These are phyloP conservation scores for Pythium vanterpoolii DNA, from an alignment of 352 stramenopile species.

Conservation along the genomic window DNA sequence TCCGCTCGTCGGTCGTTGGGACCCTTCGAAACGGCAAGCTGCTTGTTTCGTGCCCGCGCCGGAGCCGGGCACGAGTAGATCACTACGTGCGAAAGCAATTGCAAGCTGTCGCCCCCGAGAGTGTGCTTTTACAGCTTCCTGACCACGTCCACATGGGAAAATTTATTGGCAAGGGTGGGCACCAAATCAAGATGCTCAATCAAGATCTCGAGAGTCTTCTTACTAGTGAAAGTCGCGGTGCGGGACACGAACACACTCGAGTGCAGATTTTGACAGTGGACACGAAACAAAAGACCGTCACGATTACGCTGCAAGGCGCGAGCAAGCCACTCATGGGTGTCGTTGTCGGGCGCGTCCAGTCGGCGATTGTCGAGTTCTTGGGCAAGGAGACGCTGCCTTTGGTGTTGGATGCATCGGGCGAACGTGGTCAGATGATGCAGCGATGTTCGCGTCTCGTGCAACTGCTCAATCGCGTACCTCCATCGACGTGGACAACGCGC, in stretches of 20 bases:
- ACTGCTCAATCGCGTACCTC: slow-evolving; percentile 11
- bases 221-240: neutral
- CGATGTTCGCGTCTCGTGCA: slow-evolving; percentile 15
- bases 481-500: slow-evolving; percentile 11
- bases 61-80: neutral
- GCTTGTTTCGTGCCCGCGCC: slow-evolving; percentile 7
- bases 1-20: neutral
- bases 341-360: slow-evolving; percentile 23
- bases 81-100: neutral
- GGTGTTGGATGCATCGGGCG: slow-evolving; percentile 13
- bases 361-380: slow-evolving; percentile 9
- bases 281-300: neutral
- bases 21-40: neutral
- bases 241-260: neutral
- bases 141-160: slow-evolving; percentile 4
- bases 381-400: slow-evolving; percentile 15
- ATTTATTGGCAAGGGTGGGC: slow-evolving; percentile 3
- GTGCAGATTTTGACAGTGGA: neutral
- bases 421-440: slow-evolving; percentile 23
- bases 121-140: neutral
- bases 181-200: neutral
- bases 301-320: slow-evolving; percentile 20
- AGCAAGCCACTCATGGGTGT: slow-evolving; percentile 24
- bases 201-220: neutral
- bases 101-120: neutral